Conservation (phyloP, 345 rosid genomes). For the Laguncularia racemosa region DNA sequence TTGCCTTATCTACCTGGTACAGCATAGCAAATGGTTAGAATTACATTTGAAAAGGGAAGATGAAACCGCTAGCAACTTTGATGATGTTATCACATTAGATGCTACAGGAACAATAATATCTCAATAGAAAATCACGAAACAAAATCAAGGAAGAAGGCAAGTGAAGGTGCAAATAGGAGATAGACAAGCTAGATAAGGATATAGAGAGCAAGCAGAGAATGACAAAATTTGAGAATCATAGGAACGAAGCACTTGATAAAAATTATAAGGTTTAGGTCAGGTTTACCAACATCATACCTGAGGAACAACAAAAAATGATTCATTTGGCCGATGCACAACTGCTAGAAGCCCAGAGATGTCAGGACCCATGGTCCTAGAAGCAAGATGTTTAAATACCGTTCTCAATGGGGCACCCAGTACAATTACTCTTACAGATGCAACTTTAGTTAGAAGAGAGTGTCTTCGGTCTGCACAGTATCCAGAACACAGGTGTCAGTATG, state of each 20-base stretch:
- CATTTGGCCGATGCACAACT: conserved; percentile 87
- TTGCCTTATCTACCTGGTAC: conserved; percentile 75
- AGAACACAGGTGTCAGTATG: conserved; percentile 9
- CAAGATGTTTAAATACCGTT: conserved; percentile 59
- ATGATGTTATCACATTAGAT: no score
- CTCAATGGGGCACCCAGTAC: conserved; percentile 90
- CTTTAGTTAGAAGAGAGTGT: conserved; percentile 48
- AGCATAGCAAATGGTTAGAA: background rate
- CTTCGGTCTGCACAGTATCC: conserved; percentile 40
- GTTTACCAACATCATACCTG: conserved; percentile 33
- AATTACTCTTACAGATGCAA: conserved; percentile 89
- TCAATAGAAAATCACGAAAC: no score
- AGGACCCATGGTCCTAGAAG: conserved; percentile 62
- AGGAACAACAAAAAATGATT: conserved; percentile 80
- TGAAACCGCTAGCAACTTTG: background rate
- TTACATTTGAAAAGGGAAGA: background rate
- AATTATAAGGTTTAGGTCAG: background rate
- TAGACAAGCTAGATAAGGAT: no score
- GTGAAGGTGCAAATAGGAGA: no score
- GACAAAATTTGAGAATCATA: background rate
- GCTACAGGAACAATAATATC: no score
- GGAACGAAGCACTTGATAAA: background rate
- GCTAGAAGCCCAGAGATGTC: conserved; percentile 55
- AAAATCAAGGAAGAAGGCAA: no score
- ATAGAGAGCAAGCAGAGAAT: background rate